Evolutionary conservation across 345 rosid species (phyloP).

Genomic region (Erucastrum elatum): DNA sequence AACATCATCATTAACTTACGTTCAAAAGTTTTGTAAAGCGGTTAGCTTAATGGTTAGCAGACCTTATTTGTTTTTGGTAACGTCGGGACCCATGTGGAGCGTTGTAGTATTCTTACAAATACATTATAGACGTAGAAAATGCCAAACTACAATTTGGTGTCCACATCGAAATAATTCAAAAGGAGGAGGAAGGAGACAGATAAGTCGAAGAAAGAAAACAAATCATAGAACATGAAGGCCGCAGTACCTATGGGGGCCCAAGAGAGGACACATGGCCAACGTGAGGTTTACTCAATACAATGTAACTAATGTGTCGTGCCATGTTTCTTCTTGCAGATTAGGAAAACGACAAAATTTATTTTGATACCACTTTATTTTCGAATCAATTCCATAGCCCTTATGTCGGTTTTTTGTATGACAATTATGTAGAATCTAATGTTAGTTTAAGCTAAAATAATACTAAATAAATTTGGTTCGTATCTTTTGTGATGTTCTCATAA

Average conservation of each 20-base stretch:
- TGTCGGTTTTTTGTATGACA: constrained; percentile 31
- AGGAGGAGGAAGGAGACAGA: constrained; percentile 9
- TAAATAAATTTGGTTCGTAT: constrained; percentile 16
- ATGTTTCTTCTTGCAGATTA: constrained; percentile 7
- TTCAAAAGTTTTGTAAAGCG: constrained; percentile 6
- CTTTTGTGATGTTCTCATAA: constrained; percentile 32
- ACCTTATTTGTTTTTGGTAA: constrained; percentile 12
- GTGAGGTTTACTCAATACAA: constrained; percentile 24
- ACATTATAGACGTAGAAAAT: constrained; percentile 11
- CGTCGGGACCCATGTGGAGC: constrained; percentile 33
- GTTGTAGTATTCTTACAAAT: not conserved
- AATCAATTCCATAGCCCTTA: constrained; percentile 19
- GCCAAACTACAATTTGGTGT: constrained; percentile 27
- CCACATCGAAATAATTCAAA: constrained; percentile 29
- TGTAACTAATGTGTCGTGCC: constrained; percentile 29
- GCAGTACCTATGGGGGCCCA: constrained; percentile 25
- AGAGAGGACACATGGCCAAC: constrained; percentile 39
- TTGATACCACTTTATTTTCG: not conserved
- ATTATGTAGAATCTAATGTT: not conserved
- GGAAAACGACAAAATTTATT: constrained; percentile 26
- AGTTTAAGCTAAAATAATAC: constrained; percentile 1
- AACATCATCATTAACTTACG: constrained; percentile 8
- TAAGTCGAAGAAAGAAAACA: constrained; percentile 9
- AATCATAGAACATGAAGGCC: constrained; percentile 30
- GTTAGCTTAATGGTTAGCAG: not conserved